Base-by-base conservation (phyloP, 805 yeast genomes). In the Huiozyma sinensis region DNA sequence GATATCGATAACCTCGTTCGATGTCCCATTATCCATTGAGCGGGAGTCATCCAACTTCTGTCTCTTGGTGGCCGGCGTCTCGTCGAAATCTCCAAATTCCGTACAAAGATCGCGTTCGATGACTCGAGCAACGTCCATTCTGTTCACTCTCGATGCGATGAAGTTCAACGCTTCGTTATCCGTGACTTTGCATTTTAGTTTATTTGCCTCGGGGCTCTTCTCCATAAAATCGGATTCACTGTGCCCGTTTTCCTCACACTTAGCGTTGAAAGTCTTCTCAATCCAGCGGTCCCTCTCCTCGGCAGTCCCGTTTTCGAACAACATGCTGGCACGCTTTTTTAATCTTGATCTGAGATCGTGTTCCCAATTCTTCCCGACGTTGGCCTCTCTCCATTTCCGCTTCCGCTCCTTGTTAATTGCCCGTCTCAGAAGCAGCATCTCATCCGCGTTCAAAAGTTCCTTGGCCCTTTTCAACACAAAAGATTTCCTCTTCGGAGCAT, bases 301-400 rank as follows among this genome's bases (percentile, higher is more conserved):
- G 8, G 81, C 64, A 6, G 76, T 78, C 0, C 64, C 69, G 7
- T 69, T 73, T 1, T 95, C 92, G 64, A 77, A 88, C 51, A 81
- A 64, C 13, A 63, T 65, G 34, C 66, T 68, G 0, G 97, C 96
- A 36, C 92, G 69, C 50, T 81, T 81, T 50, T 75, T 72, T 17
- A 90, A 80, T 44, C 97, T 69, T 0, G 84, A 77, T 42, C 95
- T 71, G 44, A 90, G 67, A 57, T 90, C 97, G 54, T 86, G 82
- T 60, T 88, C 95, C 65, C 85, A 81, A 61, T 89, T 89, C 50
- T 92, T 71, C 47, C 81, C 81, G 7, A 76, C 73, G 57, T 90
- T 87, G 28, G 76, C 79, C 28, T 50, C 57, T 44, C 66, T 56
- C 66, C 66, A 62, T 41, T 56, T 61, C 41, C 65, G 50, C 38